Conservation (phyloP, 495 filamentous ascomycete genomes). For the Penicillium simplicissimum region DNA sequence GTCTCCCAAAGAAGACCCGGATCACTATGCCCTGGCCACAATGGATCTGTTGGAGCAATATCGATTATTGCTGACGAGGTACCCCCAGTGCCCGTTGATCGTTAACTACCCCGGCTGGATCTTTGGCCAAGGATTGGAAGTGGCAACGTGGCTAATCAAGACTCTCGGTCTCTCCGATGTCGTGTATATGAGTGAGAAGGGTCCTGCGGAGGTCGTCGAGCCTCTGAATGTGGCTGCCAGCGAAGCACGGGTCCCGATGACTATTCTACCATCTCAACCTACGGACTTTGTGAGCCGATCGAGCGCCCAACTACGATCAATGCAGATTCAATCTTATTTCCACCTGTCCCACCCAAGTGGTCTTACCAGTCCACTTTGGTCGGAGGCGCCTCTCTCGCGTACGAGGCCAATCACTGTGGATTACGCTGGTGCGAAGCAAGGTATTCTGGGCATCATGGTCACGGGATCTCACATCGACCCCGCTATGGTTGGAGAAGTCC, state of each 20-base stretch:
- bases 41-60: constrained; percentile 70
- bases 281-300: constrained; percentile 64
- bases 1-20: constrained; percentile 68
- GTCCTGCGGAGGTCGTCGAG: constrained; percentile 63
- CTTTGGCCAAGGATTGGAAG: constrained; percentile 70
- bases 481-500: constrained; percentile 48
- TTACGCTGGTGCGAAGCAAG: constrained; percentile 53
- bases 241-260: constrained; percentile 38
- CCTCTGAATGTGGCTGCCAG: constrained; percentile 46
- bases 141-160: constrained; percentile 63
- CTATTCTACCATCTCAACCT: constrained; percentile 55
- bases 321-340: constrained; percentile 84
- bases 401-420: constrained; percentile 54
- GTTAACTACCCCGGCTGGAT: constrained; percentile 87
- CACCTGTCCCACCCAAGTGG: constrained; percentile 48
- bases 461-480: constrained; percentile 51
- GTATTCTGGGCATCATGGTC: constrained; percentile 53
- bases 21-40: constrained; percentile 66
- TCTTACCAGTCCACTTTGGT: constrained; percentile 46
- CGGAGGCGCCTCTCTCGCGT: constrained; percentile 46
- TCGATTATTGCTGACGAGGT: constrained; percentile 41
- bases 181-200: constrained; percentile 73
- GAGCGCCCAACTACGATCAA: constrained; percentile 66
- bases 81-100: constrained; percentile 60
- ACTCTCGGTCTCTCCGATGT: constrained; percentile 56